phyloP scores from a whole-genome alignment of 2,329 filamentous ascomycete genomes.

The Cryoendolithus antarcticus region DNA sequence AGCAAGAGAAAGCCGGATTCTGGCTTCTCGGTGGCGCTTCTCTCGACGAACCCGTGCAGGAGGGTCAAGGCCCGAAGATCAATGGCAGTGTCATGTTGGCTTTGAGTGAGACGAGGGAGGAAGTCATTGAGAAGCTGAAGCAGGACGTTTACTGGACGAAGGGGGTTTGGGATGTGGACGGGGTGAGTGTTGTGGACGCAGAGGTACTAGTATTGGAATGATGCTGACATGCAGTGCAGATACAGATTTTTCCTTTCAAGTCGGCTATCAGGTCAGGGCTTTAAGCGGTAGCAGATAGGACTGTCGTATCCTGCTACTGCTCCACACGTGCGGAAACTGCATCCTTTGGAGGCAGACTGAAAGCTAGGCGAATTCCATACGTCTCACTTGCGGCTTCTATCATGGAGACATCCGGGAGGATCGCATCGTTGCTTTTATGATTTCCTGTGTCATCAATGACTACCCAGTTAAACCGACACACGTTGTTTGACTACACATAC shows the following conservation, averaged over 20 bases:
- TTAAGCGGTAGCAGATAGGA: conserved; percentile 1
- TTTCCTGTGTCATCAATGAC: too few relatives aligned
- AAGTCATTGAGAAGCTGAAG: conserved; percentile 53
- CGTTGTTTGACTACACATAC: too few relatives aligned
- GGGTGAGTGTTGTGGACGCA: conserved; percentile 20
- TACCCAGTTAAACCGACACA: too few relatives aligned
- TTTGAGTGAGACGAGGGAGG: conserved; percentile 54
- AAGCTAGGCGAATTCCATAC: too few relatives aligned
- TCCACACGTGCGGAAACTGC: too few relatives aligned
- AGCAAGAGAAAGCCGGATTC: conserved; percentile 41
- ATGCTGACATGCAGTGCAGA: conserved; percentile 11
- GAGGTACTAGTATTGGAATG: neutral
- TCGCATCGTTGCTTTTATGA: too few relatives aligned
- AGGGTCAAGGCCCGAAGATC: conserved; percentile 56
- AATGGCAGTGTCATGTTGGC: conserved; percentile 61
- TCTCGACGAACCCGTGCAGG: conserved; percentile 50
- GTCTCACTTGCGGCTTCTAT: too few relatives aligned
- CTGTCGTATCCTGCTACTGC: too few relatives aligned
- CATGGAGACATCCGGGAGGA: too few relatives aligned
- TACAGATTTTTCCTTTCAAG: conserved; percentile 38
- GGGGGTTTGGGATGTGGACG: conserved; percentile 63
- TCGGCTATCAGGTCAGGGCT: conserved; percentile 32
- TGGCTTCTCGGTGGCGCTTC: conserved; percentile 59
- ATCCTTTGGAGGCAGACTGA: too few relatives aligned
- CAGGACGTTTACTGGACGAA: conserved; percentile 59